phyloP scores from a whole-genome alignment of 2,329 filamentous ascomycete species.

The Curvularia spicifera region DNA sequence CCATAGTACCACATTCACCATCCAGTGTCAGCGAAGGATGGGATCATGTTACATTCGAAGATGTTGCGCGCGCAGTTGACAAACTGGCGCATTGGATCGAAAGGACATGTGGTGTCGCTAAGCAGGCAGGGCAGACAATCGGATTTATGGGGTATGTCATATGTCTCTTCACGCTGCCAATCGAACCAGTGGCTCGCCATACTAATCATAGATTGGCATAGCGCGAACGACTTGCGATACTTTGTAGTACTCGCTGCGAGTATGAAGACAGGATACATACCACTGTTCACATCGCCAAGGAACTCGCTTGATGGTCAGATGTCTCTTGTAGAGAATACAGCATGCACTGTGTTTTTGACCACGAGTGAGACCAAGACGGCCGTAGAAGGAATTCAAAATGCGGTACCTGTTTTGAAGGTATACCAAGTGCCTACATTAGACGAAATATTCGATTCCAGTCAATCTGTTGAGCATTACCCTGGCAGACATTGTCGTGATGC shows the following conservation, averaged over 20 bases:
- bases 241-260: slow-evolving; percentile 6
- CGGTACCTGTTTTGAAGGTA: not conserved
- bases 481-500: slow-evolving; percentile 2
- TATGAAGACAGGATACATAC: slow-evolving; percentile 8
- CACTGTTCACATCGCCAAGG: slow-evolving; percentile 5
- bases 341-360: slow-evolving; percentile 3
- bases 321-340: slow-evolving; percentile 4
- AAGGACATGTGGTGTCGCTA: not conserved
- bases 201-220: not conserved
- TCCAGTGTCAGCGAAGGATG: slow-evolving; percentile 1
- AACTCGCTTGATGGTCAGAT: slow-evolving; percentile 6
- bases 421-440: not conserved
- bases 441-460: slow-evolving; percentile 2
- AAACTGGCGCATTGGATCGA: slow-evolving; percentile 8
- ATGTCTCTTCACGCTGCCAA: not conserved
- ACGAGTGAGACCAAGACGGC: not conserved
- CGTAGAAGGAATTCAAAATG: not conserved
- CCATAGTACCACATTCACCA: slow-evolving; percentile 6
- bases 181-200: not conserved
- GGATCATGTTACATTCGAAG: slow-evolving; percentile 1
- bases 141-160: slow-evolving; percentile 10
- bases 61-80: slow-evolving; percentile 3
- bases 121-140: not conserved
- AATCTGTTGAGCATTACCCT: not conserved
- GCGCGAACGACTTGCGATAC: slow-evolving; percentile 7